Percentiles rank a stretch among this genome's conserved stretches.
Conservation (phyloP, 345 rosid genomes). For the Mallotus nudiflorus region DNA sequence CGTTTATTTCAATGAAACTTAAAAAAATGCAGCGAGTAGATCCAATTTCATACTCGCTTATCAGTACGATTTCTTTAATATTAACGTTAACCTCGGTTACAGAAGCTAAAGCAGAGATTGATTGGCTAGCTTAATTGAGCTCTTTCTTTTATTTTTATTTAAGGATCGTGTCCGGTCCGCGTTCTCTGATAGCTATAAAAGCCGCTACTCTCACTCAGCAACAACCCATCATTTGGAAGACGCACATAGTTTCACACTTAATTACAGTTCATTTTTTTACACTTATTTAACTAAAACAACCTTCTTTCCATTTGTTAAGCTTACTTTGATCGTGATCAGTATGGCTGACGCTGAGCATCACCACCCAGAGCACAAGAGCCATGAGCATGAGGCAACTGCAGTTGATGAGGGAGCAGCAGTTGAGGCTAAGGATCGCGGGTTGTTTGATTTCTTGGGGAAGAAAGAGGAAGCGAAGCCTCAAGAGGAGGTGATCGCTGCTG, state of each 20-base stretch:
- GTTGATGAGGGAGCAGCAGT: constrained; percentile 23
- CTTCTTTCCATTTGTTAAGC: too few relatives aligned
- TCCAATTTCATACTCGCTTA: neutral
- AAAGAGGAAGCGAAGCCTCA: constrained; percentile 60
- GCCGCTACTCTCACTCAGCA: accelerated
- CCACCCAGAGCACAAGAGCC: constrained; percentile 44
- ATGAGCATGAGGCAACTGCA: constrained; percentile 40
- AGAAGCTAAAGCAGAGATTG: neutral
- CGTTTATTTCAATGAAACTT: too few relatives aligned
- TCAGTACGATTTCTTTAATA: too few relatives aligned
- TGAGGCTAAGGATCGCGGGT: constrained; percentile 71
- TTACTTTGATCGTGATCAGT: constrained; percentile 19
- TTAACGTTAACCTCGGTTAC: constrained; percentile 36
- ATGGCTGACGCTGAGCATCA: constrained; percentile 68
- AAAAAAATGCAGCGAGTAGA: neutral
- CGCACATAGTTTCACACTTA: neutral
- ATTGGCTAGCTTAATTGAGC: constrained; percentile 9
- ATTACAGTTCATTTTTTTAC: too few relatives aligned
- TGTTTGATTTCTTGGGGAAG: constrained; percentile 79
- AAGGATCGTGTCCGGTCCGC: constrained; percentile 38
- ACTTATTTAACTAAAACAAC: neutral
- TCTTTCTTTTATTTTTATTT: neutral
- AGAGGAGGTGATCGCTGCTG: constrained; percentile 51
- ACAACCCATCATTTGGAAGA: neutral
- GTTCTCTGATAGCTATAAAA: constrained; percentile 38